Base-by-base conservation (phyloP, 441 rosid species). In the Codiaeum variegatum region DNA sequence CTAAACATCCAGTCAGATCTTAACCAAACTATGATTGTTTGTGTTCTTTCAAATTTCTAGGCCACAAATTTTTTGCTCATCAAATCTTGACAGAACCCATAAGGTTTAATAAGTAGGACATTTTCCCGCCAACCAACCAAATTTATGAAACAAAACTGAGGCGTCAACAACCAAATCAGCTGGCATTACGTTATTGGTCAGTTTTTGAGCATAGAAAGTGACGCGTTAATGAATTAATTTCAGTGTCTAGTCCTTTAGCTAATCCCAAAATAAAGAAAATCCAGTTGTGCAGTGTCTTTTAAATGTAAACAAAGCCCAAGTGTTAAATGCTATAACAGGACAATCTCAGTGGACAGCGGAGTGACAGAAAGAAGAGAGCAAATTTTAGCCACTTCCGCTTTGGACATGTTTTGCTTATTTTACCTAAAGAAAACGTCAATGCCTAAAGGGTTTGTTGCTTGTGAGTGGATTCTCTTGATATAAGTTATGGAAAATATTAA, bases 91-190 rank as follows among this genome's bases (percentile, higher is more conserved):
- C 40, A 29, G 8, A 36, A 51, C 11, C 61, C 13, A 16, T 24
- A 38, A 10, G 10, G 19, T 63, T n/a, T 23, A 26, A 19, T 12
- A 65, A 65, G 65, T 73, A 9, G 62, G 74, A 24, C 55, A 59
- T 56, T 23, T 70, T 70, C 75, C 44, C 36, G 58, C 61, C 56
- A 55, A 59, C 78, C 79, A 66, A 76, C 74, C 61, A 71, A 73
- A 58, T 55, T 52, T 61, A 60, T 26, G 26, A 61, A 67, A 63
- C 62, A 26, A 70, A 72, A 4, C 21, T 55, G 65, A 66, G 55
- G 42, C 12, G 54, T 28, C 80, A 71, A 73, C 85, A 62, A 76
- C 79, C 79, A 16, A 55, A 23, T n/a, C 21, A 19, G n/a, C 38
- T 52, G 32, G 46, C 24, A 71, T 69, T 63, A 32, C 38, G 59